phyloP scores from a whole-genome alignment of 2,329 filamentous ascomycete species.

The Intubia oerlemansii region DNA sequence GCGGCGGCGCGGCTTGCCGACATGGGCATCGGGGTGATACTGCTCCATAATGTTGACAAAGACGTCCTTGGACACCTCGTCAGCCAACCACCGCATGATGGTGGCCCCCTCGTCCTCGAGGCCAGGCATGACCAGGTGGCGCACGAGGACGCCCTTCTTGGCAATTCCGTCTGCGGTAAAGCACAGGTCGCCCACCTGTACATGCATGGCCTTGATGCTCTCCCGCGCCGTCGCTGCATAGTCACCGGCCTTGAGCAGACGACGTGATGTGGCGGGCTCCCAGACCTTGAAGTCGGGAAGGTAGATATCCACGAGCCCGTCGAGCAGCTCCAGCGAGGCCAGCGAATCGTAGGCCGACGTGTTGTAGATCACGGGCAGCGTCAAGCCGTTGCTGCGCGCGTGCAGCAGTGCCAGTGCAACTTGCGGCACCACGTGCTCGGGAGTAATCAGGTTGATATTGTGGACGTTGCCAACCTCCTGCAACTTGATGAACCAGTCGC shows the following conservation, averaged over 20 bases:
- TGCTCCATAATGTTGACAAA: slow-evolving; percentile 85
- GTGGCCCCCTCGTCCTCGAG: slow-evolving; percentile 49
- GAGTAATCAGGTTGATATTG: slow-evolving; percentile 76
- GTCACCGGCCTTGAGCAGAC: slow-evolving; percentile 58
- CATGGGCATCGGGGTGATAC: slow-evolving; percentile 61
- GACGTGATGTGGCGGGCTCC: slow-evolving; percentile 40
- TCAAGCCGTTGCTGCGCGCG: slow-evolving; percentile 47
- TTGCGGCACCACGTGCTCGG: slow-evolving; percentile 72
- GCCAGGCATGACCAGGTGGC: slow-evolving; percentile 73
- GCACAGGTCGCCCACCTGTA: slow-evolving; percentile 62
- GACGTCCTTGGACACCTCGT: slow-evolving; percentile 49
- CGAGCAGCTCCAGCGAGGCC: slow-evolving; percentile 48
- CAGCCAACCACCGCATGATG: slow-evolving; percentile 59
- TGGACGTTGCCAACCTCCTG: slow-evolving; percentile 65
- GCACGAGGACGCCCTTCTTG: slow-evolving; percentile 51
- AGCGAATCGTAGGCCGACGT: slow-evolving; percentile 64
- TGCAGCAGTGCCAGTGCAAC: slow-evolving; percentile 57
- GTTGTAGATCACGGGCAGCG: slow-evolving; percentile 64
- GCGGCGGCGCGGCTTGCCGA: slow-evolving; percentile 43
- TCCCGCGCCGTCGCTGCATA: slow-evolving; percentile 53
- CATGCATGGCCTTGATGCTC: slow-evolving; percentile 61
- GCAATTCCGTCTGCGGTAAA: slow-evolving; percentile 68
- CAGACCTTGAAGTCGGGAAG: slow-evolving; percentile 80
- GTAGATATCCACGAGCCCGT: slow-evolving; percentile 69
- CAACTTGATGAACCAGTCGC: slow-evolving; percentile 60